Conservation (phyloP, 2,329 filamentous ascomycete species). For the Plenodomus lindquistii region DNA sequence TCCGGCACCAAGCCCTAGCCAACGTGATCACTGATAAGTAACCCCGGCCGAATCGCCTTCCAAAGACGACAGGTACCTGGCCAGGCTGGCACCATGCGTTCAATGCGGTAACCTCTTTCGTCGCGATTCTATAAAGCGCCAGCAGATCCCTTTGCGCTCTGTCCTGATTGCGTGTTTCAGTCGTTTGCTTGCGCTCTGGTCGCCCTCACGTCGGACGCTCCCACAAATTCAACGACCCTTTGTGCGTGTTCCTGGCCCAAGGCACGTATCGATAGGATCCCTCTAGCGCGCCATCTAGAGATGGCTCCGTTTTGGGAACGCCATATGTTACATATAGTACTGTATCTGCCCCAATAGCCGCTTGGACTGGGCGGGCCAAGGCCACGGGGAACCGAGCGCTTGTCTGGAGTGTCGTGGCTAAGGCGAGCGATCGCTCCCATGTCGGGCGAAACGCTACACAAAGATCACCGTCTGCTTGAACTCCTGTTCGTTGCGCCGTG, state of each 20-base stretch:
- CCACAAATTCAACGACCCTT: constrained; percentile 16
- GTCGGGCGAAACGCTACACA: constrained; percentile 15
- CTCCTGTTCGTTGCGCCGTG: constrained; percentile 26
- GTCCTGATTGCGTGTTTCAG: constrained; percentile 20
- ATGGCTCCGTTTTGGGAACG: constrained; percentile 18
- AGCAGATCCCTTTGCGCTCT: constrained; percentile 8
- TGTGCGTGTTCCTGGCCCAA: constrained; percentile 32
- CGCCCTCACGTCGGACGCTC: background rate
- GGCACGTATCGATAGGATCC: constrained; percentile 14
- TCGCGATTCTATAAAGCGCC: constrained; percentile 11
- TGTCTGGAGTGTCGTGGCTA: constrained; percentile 25
- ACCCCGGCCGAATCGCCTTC: constrained; percentile 12
- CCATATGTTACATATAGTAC: no score
- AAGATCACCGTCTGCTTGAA: constrained; percentile 25
- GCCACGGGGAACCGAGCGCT: constrained; percentile 27
- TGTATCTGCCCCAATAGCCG: constrained; percentile 15
- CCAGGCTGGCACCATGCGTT: background rate
- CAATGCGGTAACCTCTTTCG: constrained; percentile 9
- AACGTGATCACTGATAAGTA: constrained; percentile 28
- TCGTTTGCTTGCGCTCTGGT: constrained; percentile 3
- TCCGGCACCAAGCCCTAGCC: constrained; percentile 11
- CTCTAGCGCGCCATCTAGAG: constrained; percentile 15
- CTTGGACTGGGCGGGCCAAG: constrained; percentile 27
- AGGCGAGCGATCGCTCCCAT: constrained; percentile 30
- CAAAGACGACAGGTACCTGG: constrained; percentile 16